Base-by-base conservation (phyloP, 345 rosid species). In the Salix suchowensis region DNA sequence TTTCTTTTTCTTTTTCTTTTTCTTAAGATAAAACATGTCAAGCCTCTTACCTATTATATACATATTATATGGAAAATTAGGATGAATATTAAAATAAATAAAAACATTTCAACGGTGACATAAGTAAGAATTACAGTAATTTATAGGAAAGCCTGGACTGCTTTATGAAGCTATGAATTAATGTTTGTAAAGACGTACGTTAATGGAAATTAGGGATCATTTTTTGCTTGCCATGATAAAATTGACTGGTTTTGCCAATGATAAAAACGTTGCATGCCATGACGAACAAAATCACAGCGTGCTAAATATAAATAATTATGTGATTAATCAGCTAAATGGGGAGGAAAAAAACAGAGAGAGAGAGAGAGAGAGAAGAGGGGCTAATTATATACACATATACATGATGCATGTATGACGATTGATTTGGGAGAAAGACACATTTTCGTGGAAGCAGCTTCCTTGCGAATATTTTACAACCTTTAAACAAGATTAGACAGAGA, bases 381-480 rank as follows among this genome's bases (percentile, higher is more conserved):
- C 3, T 6, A 7, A 44, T 36, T 5, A 5, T 8, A 15, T 19
- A 21, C 37, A 52, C 26, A 52, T 55, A 55, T 16, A 68, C 21
- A 58, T 75, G 67, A 67, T 67, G 78, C 78, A 54, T 6, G 21
- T 19, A 40, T 74, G 69, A 74, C 70, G 61, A 74, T 72, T 18
- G 66, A 58, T 58, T 23, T 21, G 34, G 74, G 50, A 19, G 50
- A 19, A 16, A 34, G 19, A 12, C 46, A 65, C 42, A 2, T 12
- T 39, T 73, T 40, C 54, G 24, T 2, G 4, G 37, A 65, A 58
- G 62, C 62, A 74, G 76, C 32, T 74, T 64, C 70, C 60, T 64
- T 5, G 2, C 19, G 2, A 39, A 14, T 61, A 58, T 44, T 16
- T 44, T 15, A 16, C 2, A 61, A 3, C 24, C 30, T 37, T 73